These are phyloP conservation scores for Limnomonas spitsbergensis DNA, from an alignment of 139 green algal genomes.

Conservation along the genomic window DNA sequence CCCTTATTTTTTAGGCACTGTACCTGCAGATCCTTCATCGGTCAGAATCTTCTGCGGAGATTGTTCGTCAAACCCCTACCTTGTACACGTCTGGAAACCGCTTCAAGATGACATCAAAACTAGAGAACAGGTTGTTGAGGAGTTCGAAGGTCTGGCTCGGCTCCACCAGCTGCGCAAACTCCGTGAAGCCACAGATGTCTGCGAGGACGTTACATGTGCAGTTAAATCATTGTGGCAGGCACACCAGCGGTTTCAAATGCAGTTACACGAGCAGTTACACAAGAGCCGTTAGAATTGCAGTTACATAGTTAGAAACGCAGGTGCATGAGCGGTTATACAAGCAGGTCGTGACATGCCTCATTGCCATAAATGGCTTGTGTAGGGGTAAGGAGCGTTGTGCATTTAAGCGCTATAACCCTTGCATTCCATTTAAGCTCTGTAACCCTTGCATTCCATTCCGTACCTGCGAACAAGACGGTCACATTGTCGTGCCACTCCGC, in stretches of 20 bases:
- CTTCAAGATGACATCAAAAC: not conserved
- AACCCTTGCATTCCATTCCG: too few species aligned
- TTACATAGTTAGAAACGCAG: not conserved
- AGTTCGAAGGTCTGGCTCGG: not conserved
- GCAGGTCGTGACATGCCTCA: not conserved
- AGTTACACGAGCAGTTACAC: not conserved
- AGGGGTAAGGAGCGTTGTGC: too few species aligned
- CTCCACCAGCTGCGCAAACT: not conserved
- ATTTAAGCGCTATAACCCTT: too few species aligned
- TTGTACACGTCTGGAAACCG: constrained; percentile 1
- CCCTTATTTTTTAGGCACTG: too few species aligned
- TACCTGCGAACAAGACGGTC: too few species aligned
- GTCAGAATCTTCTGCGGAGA: too few species aligned
- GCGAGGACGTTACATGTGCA: too few species aligned
- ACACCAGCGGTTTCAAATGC: too few species aligned
- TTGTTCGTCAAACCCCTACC: not conserved
- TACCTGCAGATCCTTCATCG: too few species aligned
- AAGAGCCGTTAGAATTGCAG: not conserved
- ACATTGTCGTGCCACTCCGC: too few species aligned
- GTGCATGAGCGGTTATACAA: not conserved
- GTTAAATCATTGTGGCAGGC: too few species aligned
- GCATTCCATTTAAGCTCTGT: too few species aligned
- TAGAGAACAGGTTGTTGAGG: constrained; percentile 2
- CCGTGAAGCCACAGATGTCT: not conserved
- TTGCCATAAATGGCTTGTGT: not conserved